Evolutionary conservation across 1,284 basidiomycete genomes (phyloP).

Genomic region (Ganoderma lingzhi): DNA sequence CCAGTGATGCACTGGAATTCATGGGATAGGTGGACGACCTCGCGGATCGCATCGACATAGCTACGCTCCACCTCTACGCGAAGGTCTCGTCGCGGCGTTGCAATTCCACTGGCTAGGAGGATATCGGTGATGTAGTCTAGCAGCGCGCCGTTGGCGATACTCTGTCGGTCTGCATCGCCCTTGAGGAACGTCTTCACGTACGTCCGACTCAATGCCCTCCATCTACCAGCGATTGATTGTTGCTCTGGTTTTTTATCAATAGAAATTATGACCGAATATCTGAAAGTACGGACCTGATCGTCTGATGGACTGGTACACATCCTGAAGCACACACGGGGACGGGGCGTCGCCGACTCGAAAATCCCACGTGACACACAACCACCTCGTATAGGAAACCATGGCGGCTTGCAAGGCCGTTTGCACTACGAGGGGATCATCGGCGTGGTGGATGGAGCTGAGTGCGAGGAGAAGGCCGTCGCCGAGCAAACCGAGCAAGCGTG

Average conservation of each 20-base stretch:
- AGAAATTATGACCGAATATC: no score
- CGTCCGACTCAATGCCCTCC: slow-evolving; percentile 58
- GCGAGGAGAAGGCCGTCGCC: slow-evolving; percentile 46
- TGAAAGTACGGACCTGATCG: slow-evolving; percentile 47
- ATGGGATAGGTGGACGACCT: slow-evolving; percentile 50
- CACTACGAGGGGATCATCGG: slow-evolving; percentile 53
- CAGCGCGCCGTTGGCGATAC: slow-evolving; percentile 43
- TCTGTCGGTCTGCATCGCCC: slow-evolving; percentile 40
- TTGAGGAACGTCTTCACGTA: slow-evolving; percentile 47
- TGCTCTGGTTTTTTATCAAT: slow-evolving; percentile 46
- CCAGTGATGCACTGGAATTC: slow-evolving; percentile 58
- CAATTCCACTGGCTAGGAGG: slow-evolving; percentile 53
- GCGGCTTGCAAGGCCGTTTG: slow-evolving; percentile 60
- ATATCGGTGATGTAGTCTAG: slow-evolving; percentile 48
- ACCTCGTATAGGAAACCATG: slow-evolving; percentile 51
- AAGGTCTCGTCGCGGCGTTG: slow-evolving; percentile 45
- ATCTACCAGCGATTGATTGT: slow-evolving; percentile 58
- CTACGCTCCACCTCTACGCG: slow-evolving; percentile 35
- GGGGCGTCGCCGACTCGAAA: slow-evolving; percentile 47
- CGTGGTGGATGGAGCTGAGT: slow-evolving; percentile 42
- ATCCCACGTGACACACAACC: slow-evolving; percentile 61
- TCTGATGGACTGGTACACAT: slow-evolving; percentile 55
- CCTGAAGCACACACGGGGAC: slow-evolving; percentile 49
- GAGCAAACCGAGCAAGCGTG: slow-evolving; percentile 41
- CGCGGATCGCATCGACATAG: slow-evolving; percentile 46